These are phyloP conservation scores for Otatea glauca DNA, from an alignment of 176 grass and related monocot species.

Conservation along the genomic window DNA sequence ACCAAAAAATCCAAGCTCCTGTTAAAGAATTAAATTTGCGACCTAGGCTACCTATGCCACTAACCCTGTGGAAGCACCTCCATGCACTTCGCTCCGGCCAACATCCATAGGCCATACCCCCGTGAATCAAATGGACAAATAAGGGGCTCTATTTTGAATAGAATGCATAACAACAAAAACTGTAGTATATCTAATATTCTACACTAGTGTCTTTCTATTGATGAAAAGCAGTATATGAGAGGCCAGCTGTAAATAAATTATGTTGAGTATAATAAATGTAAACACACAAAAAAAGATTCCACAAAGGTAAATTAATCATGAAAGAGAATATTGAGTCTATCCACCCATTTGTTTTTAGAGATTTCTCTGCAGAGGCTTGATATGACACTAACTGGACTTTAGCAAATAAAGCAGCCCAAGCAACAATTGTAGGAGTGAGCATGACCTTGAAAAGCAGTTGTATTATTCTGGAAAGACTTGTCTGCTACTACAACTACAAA, in stretches of 20 bases:
- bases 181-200: conserved; percentile 19
- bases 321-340: conserved; percentile 6
- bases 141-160: no score
- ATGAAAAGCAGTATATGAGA: conserved; percentile 25
- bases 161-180: conserved; percentile 18
- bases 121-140: no score
- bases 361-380: background rate
- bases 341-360: conserved; percentile 13
- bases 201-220: background rate
- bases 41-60: no score
- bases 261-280: conserved; percentile 7
- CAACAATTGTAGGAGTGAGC: background rate
- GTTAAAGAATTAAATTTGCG: no score
- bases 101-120: no score
- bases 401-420: conserved; percentile 9
- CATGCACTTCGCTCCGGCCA: no score
- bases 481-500: conserved; percentile 36
- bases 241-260: conserved; percentile 1
- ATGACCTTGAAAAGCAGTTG: conserved; percentile 42
- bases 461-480: conserved; percentile 48
- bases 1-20: no score
- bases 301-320: conserved; percentile 10
- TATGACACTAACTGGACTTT: background rate
- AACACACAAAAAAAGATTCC: background rate
- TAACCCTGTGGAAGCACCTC: no score